A percentile compares a stretch with the other conserved stretches of the same genome.
These are phyloP conservation scores for Saussurea involucrata DNA, from an alignment of 129 eudicot species.

Conservation along the genomic window DNA sequence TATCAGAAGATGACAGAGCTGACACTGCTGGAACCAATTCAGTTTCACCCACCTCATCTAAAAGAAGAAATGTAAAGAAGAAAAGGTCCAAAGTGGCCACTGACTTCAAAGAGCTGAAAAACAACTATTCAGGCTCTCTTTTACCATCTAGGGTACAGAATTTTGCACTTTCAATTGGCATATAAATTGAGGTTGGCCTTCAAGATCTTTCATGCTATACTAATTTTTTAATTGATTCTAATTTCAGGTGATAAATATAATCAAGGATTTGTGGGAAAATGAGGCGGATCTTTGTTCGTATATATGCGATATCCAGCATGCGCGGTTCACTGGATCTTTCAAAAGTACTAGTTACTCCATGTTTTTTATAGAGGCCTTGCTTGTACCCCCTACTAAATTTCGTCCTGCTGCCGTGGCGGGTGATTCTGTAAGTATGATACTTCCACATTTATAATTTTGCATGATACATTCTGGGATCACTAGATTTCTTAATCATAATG, in stretches of 20 bases:
- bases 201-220: constrained; percentile 1
- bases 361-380: constrained; percentile 73
- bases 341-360: constrained; percentile 46
- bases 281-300: constrained; percentile 68
- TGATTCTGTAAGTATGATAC: constrained; percentile 67
- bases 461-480: neutral
- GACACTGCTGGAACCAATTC: constrained; percentile 43
- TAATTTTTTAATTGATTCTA: neutral
- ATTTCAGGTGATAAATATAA: constrained; percentile 58
- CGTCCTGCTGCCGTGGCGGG: constrained; percentile 77
- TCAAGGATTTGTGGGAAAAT: constrained; percentile 71
- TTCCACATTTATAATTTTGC: neutral
- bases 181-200: neutral
- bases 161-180: neutral
- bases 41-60: constrained; percentile 29
- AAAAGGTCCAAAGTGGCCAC: constrained; percentile 22
- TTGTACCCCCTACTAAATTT: constrained; percentile 84
- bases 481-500: neutral
- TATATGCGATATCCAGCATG: constrained; percentile 56
- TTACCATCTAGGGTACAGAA: constrained; percentile 71
- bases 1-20: constrained; percentile 35
- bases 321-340: constrained; percentile 25
- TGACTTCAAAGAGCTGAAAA: constrained; percentile 28
- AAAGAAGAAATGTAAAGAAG: constrained; percentile 17
- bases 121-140: constrained; percentile 49